These are phyloP conservation scores for Physcomitrium patens DNA, from an alignment of 225 moss, liverwort and hornwort species.

Conservation along the genomic window DNA sequence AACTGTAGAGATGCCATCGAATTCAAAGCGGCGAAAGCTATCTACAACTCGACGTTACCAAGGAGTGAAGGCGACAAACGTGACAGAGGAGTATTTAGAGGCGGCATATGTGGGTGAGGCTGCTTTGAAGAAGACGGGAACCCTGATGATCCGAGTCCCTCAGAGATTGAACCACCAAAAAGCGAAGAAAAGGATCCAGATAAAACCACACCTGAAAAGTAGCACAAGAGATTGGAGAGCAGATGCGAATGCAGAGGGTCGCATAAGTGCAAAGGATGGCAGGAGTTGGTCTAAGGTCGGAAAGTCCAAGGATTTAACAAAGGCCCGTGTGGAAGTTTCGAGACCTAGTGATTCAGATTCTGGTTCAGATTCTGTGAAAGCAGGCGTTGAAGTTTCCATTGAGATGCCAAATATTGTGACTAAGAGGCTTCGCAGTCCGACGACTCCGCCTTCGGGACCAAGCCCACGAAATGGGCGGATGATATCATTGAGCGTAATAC, in stretches of 20 bases:
- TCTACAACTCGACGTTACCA: slow-evolving; percentile 37
- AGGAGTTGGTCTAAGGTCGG: slow-evolving; percentile 34
- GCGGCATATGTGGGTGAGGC: slow-evolving; percentile 22
- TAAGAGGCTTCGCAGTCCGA: slow-evolving; percentile 53
- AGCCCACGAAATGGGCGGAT: slow-evolving; percentile 78
- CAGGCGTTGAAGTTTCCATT: slow-evolving; percentile 17
- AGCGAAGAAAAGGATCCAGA: slow-evolving; percentile 68
- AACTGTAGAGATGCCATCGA: slow-evolving; percentile 44
- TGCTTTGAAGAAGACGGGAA: slow-evolving; percentile 40
- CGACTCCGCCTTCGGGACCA: slow-evolving; percentile 66
- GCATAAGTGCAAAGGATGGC: slow-evolving; percentile 24
- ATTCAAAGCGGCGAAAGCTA: slow-evolving; percentile 56
- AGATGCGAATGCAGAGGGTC: slow-evolving; percentile 24
- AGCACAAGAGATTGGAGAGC: slow-evolving; percentile 31
- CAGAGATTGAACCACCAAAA: slow-evolving; percentile 73
- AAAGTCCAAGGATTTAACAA: slow-evolving; percentile 32
- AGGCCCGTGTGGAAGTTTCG: slow-evolving; percentile 33
- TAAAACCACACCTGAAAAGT: slow-evolving; percentile 45
- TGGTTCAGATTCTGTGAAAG: slow-evolving; percentile 20
- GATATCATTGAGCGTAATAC: slow-evolving; percentile 76
- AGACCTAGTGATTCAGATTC: slow-evolving; percentile 24
- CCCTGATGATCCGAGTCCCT: slow-evolving; percentile 67
- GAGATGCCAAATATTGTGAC: slow-evolving; percentile 37
- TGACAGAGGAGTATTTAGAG: slow-evolving; percentile 50
- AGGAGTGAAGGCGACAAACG: slow-evolving; percentile 50